A percentile compares a stretch with the other conserved stretches of the same genome.
Evolutionary conservation across 1,139 yeast species (phyloP).

Genomic region (Kodamaea sp.): DNA sequence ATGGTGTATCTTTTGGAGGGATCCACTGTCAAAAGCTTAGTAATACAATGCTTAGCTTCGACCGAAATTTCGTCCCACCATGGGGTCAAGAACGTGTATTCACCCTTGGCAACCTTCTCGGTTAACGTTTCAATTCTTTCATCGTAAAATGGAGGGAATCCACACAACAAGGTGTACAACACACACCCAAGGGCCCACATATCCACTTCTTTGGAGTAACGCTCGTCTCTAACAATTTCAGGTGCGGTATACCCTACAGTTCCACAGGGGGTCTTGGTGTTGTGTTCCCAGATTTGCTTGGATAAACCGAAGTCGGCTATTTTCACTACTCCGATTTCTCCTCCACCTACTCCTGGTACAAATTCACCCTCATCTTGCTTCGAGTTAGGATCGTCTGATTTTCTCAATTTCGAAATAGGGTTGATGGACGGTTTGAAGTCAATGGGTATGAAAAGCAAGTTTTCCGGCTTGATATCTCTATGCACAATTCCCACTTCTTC

Average conservation of each 20-base stretch:
- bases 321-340: constrained; percentile 53
- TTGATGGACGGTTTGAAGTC: constrained; percentile 46
- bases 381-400: constrained; percentile 47
- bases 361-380: constrained; percentile 58
- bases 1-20: constrained; percentile 77
- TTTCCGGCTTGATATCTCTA: constrained; percentile 60
- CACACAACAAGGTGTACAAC: constrained; percentile 58
- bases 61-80: constrained; percentile 65
- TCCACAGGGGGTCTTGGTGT: constrained; percentile 65
- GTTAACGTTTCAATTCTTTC: constrained; percentile 57
- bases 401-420: constrained; percentile 41
- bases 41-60: constrained; percentile 66
- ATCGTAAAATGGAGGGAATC: constrained; percentile 64
- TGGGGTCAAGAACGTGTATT: constrained; percentile 56
- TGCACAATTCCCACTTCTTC: constrained; percentile 60
- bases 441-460: constrained; percentile 61
- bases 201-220: constrained; percentile 61
- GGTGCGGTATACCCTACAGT: constrained; percentile 68
- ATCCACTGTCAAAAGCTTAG: constrained; percentile 76
- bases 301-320: constrained; percentile 61
- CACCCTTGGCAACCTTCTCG: constrained; percentile 60
- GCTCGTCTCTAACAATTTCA: constrained; percentile 58
- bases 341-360: constrained; percentile 49
- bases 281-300: constrained; percentile 57
- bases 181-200: constrained; percentile 70